Conservation (phyloP, 345 rosid genomes). For the Sisymbrium altissimum region DNA sequence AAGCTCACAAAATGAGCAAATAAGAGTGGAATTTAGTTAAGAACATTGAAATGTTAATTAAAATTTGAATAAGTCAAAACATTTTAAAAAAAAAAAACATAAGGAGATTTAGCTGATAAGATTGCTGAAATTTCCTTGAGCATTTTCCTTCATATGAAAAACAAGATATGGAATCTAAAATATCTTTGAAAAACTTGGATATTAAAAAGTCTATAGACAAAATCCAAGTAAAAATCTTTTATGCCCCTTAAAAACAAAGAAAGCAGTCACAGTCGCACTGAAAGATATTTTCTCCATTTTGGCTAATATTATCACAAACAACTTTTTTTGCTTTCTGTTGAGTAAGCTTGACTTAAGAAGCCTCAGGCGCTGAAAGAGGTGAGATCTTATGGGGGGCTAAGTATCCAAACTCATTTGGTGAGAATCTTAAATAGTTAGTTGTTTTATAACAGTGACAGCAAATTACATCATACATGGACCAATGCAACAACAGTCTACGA, state of each 20-base stretch:
- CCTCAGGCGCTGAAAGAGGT: neutral
- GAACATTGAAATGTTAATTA: neutral
- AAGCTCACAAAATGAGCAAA: neutral
- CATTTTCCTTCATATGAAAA: neutral
- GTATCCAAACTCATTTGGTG: neutral
- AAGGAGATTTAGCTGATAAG: conserved; percentile 8
- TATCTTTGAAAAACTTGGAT: conserved; percentile 6
- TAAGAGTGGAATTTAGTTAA: neutral
- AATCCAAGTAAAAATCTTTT: neutral
- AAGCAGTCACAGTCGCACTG: conserved; percentile 5
- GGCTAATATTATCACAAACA: conserved; percentile 7
- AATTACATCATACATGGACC: conserved; percentile 9
- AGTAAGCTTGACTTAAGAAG: neutral
- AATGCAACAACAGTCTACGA: conserved; percentile 13
- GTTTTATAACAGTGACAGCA: neutral
- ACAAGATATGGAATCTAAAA: neutral
- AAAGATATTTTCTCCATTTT: neutral
- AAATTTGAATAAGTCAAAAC: neutral
- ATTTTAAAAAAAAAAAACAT: neutral
- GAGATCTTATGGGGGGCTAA: neutral
- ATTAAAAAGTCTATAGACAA: neutral
- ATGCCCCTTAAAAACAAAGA: neutral
- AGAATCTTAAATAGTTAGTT: conserved; percentile 2
- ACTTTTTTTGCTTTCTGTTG: neutral
- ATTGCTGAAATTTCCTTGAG: neutral